Evolutionary conservation across 2,329 filamentous ascomycete genomes (phyloP).

Genomic region (Paracoccidioides lutzii): DNA sequence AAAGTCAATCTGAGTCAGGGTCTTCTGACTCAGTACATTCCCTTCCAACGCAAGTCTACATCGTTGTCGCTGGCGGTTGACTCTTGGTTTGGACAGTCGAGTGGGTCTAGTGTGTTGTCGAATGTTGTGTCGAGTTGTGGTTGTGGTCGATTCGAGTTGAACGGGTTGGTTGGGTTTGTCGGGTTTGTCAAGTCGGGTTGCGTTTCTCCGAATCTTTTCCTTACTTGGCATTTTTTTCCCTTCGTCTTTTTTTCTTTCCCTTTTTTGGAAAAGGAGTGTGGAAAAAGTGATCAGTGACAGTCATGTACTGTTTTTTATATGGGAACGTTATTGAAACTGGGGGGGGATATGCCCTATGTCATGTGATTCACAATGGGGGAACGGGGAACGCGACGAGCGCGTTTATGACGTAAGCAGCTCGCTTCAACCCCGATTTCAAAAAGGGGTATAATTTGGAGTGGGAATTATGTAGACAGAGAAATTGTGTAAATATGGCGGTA

Average conservation of each 20-base stretch:
- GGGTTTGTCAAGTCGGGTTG: background rate
- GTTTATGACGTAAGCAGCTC: conserved; percentile 2
- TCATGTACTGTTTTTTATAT: background rate
- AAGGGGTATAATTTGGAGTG: background rate
- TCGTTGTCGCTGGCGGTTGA: conserved; percentile 5
- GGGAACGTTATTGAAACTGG: background rate
- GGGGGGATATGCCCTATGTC: background rate
- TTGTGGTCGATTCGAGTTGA: background rate
- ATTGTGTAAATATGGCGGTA: no score
- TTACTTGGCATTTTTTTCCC: background rate
- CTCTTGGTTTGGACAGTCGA: background rate
- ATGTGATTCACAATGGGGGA: background rate
- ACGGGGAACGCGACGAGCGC: conserved; percentile 1
- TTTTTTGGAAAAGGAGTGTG: background rate
- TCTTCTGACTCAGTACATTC: conserved; percentile 21
- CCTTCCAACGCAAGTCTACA: conserved; percentile 9
- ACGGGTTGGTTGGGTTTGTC: background rate
- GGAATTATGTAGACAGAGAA: background rate
- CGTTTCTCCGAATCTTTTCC: background rate
- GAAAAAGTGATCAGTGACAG: background rate
- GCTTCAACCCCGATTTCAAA: no score
- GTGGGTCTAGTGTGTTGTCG: background rate
- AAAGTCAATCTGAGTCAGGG: conserved; percentile 31
- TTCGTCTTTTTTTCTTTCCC: background rate
- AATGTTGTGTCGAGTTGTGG: background rate